These are phyloP conservation scores for Apiotrichum sp. DNA, from an alignment of 1,284 basidiomycete species.

Conservation along the genomic window DNA sequence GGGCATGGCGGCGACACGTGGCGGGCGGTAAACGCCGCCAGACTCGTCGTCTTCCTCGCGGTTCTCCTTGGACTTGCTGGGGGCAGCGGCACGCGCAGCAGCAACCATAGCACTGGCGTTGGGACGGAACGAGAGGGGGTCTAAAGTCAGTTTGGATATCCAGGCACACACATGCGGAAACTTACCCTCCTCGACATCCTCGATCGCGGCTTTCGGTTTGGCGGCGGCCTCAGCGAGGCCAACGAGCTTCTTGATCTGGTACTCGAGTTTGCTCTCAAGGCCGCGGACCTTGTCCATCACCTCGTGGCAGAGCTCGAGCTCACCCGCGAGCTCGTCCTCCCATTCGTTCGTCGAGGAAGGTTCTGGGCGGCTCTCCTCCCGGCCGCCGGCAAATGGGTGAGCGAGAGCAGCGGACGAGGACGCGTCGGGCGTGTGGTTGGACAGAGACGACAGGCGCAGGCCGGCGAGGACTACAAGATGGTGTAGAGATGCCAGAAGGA, in stretches of 20 bases:
- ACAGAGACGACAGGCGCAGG: conserved; percentile 41
- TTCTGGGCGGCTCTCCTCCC: conserved; percentile 1
- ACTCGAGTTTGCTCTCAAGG: conserved; percentile 78
- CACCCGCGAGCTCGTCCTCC: conserved; percentile 30
- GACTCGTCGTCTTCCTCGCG: conserved; percentile 28
- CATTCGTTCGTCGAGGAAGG: not conserved
- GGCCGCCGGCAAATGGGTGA: conserved; percentile 11
- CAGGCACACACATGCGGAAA: too few species aligned
- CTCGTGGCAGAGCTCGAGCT: conserved; percentile 44
- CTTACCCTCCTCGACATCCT: conserved; percentile 53
- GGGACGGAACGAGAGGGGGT: conserved; percentile 83
- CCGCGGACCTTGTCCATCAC: conserved; percentile 52
- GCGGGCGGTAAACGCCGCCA: conserved; percentile 75
- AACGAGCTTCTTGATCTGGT: conserved; percentile 92
- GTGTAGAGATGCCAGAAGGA: conserved; percentile 81
- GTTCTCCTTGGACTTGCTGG: conserved; percentile 22
- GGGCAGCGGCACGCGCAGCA: conserved; percentile 14
- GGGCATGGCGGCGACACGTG: conserved; percentile 84
- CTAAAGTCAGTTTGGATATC: conserved; percentile 32
- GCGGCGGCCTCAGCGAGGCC: conserved; percentile 60
- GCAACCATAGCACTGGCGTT: conserved; percentile 56
- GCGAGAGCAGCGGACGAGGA: conserved; percentile 19
- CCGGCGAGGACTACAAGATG: conserved; percentile 71
- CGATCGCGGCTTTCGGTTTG: conserved; percentile 50
- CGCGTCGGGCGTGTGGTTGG: conserved; percentile 8